Evolutionary conservation across 1,284 basidiomycete genomes (phyloP).

Genomic region (Taiwanofungus camphoratus): DNA sequence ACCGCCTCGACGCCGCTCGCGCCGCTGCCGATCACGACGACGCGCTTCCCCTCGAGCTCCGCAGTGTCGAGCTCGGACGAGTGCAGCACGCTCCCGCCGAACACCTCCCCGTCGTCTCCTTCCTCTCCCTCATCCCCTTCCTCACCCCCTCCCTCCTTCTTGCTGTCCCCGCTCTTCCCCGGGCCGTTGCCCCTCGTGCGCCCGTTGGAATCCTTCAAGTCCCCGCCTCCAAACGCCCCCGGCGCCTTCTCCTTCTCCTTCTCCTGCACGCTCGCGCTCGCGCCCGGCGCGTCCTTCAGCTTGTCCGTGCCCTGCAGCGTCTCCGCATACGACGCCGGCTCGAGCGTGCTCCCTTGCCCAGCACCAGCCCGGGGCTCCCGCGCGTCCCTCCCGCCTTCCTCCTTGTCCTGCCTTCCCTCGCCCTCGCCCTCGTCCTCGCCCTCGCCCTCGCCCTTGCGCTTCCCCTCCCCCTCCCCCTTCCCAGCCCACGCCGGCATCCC

Average conservation of each 20-base stretch:
- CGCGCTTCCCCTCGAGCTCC: constrained; percentile 39
- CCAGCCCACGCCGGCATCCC: constrained; percentile 35
- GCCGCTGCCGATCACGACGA: constrained; percentile 52
- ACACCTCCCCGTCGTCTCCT: constrained; percentile 22
- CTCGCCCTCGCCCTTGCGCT: constrained; percentile 9
- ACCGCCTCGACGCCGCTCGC: constrained; percentile 59
- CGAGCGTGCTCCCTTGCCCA: constrained; percentile 1
- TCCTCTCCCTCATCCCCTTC: constrained; percentile 15
- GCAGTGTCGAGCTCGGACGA: constrained; percentile 44
- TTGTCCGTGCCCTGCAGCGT: constrained; percentile 14
- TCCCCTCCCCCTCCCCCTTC: constrained; percentile 5
- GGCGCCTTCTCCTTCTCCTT: not conserved
- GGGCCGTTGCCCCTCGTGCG: no score
- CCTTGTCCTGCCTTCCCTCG: constrained; percentile 12
- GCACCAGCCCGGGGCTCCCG: no score
- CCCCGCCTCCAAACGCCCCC: no score
- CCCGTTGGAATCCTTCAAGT: no score
- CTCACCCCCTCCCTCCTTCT: constrained; percentile 8
- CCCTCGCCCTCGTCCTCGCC: constrained; percentile 16
- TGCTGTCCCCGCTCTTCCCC: constrained; percentile 1
- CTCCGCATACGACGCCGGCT: constrained; percentile 2
- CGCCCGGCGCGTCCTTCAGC: constrained; percentile 14
- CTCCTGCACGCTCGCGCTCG: not conserved
- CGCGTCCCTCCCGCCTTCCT: not conserved
- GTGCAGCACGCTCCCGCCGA: constrained; percentile 45